Evolutionary conservation across 768 basidiomycete species (phyloP).

Genomic region (Tricholoma saponaceum): DNA sequence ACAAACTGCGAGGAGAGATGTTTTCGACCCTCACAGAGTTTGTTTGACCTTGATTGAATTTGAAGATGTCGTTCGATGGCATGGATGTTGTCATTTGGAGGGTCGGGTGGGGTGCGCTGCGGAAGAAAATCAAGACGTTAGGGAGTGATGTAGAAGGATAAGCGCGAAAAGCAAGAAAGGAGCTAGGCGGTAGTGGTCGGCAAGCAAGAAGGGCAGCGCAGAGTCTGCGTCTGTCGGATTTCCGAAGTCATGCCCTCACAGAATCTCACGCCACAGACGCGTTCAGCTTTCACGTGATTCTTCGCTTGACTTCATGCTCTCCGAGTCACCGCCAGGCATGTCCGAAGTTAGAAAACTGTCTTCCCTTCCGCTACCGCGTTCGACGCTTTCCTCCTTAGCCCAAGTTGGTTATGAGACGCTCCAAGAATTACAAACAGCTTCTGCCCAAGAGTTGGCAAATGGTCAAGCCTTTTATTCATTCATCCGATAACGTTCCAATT

Average conservation of each 20-base stretch:
- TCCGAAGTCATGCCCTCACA: background rate
- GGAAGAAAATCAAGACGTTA: slow-evolving; percentile 12
- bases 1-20: slow-evolving; percentile 36
- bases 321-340: slow-evolving; percentile 30
- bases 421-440: slow-evolving; percentile 42
- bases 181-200: slow-evolving; percentile 10
- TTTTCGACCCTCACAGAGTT: slow-evolving; percentile 49
- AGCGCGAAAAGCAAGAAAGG: slow-evolving; percentile 14
- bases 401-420: slow-evolving; percentile 56
- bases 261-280: slow-evolving; percentile 17
- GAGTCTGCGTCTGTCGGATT: background rate
- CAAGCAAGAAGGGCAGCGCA: slow-evolving; percentile 9
- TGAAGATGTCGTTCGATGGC: slow-evolving; percentile 16
- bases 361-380: slow-evolving; percentile 42
- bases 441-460: slow-evolving; percentile 44
- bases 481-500: background rate
- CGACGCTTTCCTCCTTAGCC: slow-evolving; percentile 42
- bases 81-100: slow-evolving; percentile 8
- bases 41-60: slow-evolving; percentile 30
- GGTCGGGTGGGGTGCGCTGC: slow-evolving; percentile 14
- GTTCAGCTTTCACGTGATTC: slow-evolving; percentile 4
- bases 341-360: slow-evolving; percentile 36
- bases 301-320: too few species aligned
- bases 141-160: slow-evolving; percentile 8
- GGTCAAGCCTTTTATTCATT: slow-evolving; percentile 28